Evolutionary conservation across 1,284 basidiomycete genomes (phyloP).

Genomic region (Pyrrhoderma lamaoense): DNA sequence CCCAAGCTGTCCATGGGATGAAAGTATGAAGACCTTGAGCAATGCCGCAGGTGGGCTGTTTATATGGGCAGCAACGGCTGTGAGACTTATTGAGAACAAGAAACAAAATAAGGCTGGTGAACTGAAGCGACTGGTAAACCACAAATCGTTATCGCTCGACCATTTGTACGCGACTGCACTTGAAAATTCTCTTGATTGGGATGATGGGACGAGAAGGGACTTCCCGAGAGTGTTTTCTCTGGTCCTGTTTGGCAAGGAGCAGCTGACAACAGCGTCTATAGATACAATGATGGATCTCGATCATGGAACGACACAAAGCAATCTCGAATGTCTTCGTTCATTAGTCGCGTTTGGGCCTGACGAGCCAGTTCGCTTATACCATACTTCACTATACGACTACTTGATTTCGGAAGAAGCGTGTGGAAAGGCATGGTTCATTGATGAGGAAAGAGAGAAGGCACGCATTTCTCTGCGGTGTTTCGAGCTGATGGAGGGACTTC

Average conservation of each 20-base stretch:
- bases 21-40: background rate
- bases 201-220: background rate
- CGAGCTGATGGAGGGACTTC: constrained; percentile 25
- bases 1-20: background rate
- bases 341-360: background rate
- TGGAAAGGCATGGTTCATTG: background rate
- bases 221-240: background rate
- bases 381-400: background rate
- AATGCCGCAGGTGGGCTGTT: background rate
- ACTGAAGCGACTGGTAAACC: too few relatives aligned
- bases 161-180: background rate
- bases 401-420: background rate
- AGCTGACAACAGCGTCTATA: background rate
- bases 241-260: background rate
- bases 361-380: background rate
- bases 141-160: background rate
- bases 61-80: constrained; percentile 1
- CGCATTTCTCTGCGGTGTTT: background rate
- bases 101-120: too few relatives aligned
- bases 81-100: background rate
- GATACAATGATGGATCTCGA: background rate
- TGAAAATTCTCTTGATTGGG: background rate
- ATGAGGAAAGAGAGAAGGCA: background rate
- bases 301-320: too few relatives aligned
- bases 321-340: background rate